These are phyloP conservation scores for Hamigera avellanea DNA, from an alignment of 495 filamentous ascomycete species.

Conservation along the genomic window DNA sequence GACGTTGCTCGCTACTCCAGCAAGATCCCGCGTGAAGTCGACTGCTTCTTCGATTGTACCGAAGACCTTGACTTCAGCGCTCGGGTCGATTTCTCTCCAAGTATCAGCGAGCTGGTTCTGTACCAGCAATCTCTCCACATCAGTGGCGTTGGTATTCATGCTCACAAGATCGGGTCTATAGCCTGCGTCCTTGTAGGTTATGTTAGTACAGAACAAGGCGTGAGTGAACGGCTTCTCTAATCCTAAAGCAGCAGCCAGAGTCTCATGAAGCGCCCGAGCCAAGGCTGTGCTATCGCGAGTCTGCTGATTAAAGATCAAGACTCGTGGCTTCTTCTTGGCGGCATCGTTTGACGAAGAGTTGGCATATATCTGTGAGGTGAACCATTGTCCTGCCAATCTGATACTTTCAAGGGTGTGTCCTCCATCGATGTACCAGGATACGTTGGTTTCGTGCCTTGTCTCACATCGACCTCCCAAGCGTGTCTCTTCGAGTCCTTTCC, in stretches of 20 bases:
- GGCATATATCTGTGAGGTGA: slow-evolving; percentile 41
- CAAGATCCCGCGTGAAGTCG: slow-evolving; percentile 47
- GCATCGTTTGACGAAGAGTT: slow-evolving; percentile 35
- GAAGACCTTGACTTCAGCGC: slow-evolving; percentile 50
- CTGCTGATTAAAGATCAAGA: slow-evolving; percentile 94
- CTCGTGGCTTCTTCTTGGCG: slow-evolving; percentile 32
- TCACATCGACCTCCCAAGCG: slow-evolving; percentile 79
- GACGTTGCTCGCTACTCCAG: slow-evolving; percentile 18
- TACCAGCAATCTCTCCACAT: slow-evolving; percentile 55
- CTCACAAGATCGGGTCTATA: slow-evolving; percentile 71
- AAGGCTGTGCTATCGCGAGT: slow-evolving; percentile 59
- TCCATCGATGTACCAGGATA: slow-evolving; percentile 83
- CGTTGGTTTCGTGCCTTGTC: slow-evolving; percentile 49
- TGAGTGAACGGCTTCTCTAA: slow-evolving; percentile 55
- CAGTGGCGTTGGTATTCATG: slow-evolving; percentile 54
- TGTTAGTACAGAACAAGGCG: slow-evolving; percentile 81
- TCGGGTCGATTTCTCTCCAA: slow-evolving; percentile 57
- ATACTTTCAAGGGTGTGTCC: slow-evolving; percentile 89
- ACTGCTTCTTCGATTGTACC: slow-evolving; percentile 83
- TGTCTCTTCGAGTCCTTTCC: slow-evolving; percentile 61
- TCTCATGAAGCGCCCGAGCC: slow-evolving; percentile 55
- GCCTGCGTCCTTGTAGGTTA: slow-evolving; percentile 59
- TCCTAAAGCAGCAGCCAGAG: slow-evolving; percentile 45
- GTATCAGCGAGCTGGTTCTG: slow-evolving; percentile 64
- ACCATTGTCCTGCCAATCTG: slow-evolving; percentile 69